These are phyloP conservation scores for Dichomitus squalens DNA, from an alignment of 1,284 basidiomycete species.

Conservation along the genomic window DNA sequence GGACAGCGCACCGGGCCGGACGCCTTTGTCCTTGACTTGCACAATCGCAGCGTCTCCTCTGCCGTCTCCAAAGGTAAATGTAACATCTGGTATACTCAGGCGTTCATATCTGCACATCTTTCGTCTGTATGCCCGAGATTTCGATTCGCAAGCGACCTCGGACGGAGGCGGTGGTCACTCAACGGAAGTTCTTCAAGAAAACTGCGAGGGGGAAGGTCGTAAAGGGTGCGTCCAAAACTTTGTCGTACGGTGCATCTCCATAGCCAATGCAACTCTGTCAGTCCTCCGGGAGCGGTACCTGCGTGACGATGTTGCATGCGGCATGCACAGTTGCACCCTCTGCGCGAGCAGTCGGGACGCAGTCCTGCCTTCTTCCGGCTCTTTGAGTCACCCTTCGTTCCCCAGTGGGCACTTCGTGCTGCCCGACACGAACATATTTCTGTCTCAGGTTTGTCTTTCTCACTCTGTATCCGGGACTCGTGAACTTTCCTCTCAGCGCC, in stretches of 20 bases:
- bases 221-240: slow-evolving; percentile 64
- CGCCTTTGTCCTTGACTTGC: background rate
- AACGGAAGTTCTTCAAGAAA: slow-evolving; percentile 93
- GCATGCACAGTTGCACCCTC: slow-evolving; percentile 70
- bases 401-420: slow-evolving; percentile 81
- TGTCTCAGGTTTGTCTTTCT: slow-evolving; percentile 72
- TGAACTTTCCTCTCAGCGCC: background rate
- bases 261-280: slow-evolving; percentile 26
- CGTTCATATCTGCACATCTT: background rate
- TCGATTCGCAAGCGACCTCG: slow-evolving; percentile 78
- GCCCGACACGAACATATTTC: slow-evolving; percentile 95
- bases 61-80: background rate
- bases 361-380: slow-evolving; percentile 46
- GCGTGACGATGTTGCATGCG: slow-evolving; percentile 92
- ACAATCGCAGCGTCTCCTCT: background rate
- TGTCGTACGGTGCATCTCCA: background rate
- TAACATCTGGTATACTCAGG: too few relatives aligned
- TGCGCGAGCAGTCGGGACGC: slow-evolving; percentile 51
- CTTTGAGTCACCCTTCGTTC: slow-evolving; percentile 51
- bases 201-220: slow-evolving; percentile 93
- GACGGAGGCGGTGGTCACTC: slow-evolving; percentile 75
- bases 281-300: slow-evolving; percentile 96
- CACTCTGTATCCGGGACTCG: background rate
- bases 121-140: slow-evolving; percentile 58
- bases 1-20: background rate